phyloP scores from a whole-genome alignment of 2,329 filamentous ascomycete species.

The Colletotrichum viniferum region DNA sequence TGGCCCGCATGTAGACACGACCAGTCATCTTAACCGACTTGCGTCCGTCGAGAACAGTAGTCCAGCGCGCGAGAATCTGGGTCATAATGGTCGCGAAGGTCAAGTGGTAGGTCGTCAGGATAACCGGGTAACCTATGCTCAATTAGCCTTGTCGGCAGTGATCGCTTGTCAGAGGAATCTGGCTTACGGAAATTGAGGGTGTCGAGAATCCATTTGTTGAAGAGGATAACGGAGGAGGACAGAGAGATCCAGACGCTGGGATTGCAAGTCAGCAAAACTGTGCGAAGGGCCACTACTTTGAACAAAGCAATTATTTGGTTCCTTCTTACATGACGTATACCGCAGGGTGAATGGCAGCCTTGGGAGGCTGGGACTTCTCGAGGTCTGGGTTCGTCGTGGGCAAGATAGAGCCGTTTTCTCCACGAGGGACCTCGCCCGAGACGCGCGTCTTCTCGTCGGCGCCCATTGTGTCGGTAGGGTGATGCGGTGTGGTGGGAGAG shows the following conservation, averaged over 20 bases:
- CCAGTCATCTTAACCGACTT: constrained; percentile 98
- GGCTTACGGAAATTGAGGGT: constrained; percentile 73
- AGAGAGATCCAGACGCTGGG: constrained; percentile 87
- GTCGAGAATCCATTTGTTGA: constrained; percentile 98
- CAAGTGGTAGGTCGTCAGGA: constrained; percentile 96
- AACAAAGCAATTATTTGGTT: neutral
- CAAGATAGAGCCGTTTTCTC: constrained; percentile 66
- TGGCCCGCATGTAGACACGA: constrained; percentile 88
- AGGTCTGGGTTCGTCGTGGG: constrained; percentile 80
- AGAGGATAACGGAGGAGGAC: constrained; percentile 93
- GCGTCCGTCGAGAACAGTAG: constrained; percentile 86
- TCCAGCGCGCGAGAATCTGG: constrained; percentile 89
- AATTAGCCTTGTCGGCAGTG: constrained; percentile 33
- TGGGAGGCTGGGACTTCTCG: constrained; percentile 72
- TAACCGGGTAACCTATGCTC: constrained; percentile 72
- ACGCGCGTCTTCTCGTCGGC: constrained; percentile 80
- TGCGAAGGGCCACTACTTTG: neutral
- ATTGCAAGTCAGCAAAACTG: neutral
- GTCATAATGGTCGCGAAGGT: constrained; percentile 93
- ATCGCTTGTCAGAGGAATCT: neutral
- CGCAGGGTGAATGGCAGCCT: constrained; percentile 75
- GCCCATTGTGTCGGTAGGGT: constrained; percentile 18
- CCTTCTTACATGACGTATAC: constrained; percentile 76
- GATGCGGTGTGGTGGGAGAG: neutral
- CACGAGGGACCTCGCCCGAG: constrained; percentile 76